phyloP scores from a whole-genome alignment of 2,329 filamentous ascomycete species.

The Uncinocarpus reesii region DNA sequence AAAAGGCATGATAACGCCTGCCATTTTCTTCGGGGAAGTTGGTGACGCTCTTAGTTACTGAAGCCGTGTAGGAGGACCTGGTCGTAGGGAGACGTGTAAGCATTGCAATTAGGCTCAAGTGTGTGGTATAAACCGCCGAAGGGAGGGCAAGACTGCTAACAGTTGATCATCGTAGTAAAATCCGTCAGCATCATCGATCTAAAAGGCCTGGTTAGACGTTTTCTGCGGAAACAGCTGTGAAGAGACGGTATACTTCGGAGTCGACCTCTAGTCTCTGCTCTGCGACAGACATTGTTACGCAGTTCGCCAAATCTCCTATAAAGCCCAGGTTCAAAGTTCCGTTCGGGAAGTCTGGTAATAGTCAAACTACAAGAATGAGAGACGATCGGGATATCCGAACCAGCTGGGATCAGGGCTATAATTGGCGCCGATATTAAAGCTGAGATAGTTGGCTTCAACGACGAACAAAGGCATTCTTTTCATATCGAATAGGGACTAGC shows the following conservation, averaged over 20 bases:
- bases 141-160: background rate
- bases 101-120: background rate
- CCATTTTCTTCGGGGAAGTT: slow-evolving; percentile 25
- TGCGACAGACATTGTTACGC: background rate
- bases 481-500: no score
- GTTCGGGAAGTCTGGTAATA: no score
- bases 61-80: slow-evolving; percentile 14
- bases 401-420: no score
- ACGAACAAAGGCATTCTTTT: no score
- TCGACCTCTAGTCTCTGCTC: slow-evolving; percentile 9
- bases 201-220: background rate
- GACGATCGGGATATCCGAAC: no score
- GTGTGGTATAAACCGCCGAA: background rate
- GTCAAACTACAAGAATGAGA: no score
- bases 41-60: slow-evolving; percentile 15
- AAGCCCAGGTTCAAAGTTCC: background rate
- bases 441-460: no score
- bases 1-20: slow-evolving; percentile 21
- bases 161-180: slow-evolving; percentile 8
- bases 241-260: background rate
- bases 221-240: background rate
- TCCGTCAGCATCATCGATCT: slow-evolving; percentile 6
- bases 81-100: background rate
- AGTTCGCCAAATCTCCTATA: background rate
- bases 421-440: no score